Conservation (phyloP, 2,329 filamentous ascomycete genomes). For the Pseudogymnoascus sp. region DNA sequence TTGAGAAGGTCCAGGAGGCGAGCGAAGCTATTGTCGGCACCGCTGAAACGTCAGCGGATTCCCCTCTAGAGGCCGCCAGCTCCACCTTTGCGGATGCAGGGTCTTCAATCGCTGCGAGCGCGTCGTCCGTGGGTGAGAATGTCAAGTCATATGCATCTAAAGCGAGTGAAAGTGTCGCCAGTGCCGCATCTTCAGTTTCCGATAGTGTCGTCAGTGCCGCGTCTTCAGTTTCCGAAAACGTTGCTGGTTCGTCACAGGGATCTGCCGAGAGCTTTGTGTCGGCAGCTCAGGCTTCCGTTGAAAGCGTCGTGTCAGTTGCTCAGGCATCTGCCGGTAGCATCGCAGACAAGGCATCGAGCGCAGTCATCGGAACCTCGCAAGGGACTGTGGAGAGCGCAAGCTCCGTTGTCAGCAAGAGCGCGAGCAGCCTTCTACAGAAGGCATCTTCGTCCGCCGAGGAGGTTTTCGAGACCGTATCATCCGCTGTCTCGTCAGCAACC, state of each 20-base stretch:
- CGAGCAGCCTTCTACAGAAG: conserved; percentile 22
- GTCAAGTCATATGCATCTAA: conserved; percentile 17
- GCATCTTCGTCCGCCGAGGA: conserved; percentile 15
- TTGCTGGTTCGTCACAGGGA: conserved; percentile 16
- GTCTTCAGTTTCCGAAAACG: conserved; percentile 16
- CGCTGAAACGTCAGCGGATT: conserved; percentile 27
- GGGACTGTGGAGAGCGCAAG: conserved; percentile 21
- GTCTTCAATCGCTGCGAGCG: conserved; percentile 18
- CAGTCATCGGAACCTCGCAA: conserved; percentile 20
- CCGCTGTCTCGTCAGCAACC: not conserved
- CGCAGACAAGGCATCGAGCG: conserved; percentile 22
- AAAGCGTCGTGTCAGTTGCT: conserved; percentile 28
- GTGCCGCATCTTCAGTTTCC: conserved; percentile 17
- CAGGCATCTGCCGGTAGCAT: conserved; percentile 22
- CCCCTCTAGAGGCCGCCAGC: conserved; percentile 14
- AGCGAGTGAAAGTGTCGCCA: conserved; percentile 18
- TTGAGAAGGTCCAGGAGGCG: conserved; percentile 21
- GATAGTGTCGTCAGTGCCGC: conserved; percentile 18
- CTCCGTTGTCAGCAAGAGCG: conserved; percentile 13
- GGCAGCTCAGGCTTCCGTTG: conserved; percentile 20
- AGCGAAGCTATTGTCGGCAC: conserved; percentile 20
- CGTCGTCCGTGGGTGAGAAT: conserved; percentile 14
- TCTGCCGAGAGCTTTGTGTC: conserved; percentile 18
- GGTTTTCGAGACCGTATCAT: not conserved
- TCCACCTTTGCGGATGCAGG: conserved; percentile 15